phyloP scores from a whole-genome alignment of 106 monocot genomes.

The Apostasia shenzhenica region DNA sequence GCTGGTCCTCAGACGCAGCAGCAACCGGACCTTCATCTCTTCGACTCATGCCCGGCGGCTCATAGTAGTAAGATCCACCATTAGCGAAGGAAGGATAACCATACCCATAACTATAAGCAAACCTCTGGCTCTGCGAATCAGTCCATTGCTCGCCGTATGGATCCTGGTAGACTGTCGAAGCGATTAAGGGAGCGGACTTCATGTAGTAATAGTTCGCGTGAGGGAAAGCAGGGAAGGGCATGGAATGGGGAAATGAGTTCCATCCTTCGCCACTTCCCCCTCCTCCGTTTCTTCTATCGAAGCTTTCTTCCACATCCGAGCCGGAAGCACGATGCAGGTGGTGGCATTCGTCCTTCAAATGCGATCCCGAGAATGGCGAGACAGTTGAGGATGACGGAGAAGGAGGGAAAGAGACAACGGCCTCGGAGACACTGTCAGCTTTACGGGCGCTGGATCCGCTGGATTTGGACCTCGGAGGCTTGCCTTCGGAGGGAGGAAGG shows the following conservation, averaged over 20 bases:
- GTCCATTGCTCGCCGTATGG: conserved; percentile 15
- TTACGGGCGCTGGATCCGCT: not conserved
- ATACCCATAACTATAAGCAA: conserved; percentile 23
- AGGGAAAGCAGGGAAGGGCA: not conserved
- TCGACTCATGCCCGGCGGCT: not conserved
- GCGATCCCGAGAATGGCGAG: conserved; percentile 10
- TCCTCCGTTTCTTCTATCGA: not conserved
- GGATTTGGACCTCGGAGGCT: conserved; percentile 8
- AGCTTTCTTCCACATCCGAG: conserved; percentile 13
- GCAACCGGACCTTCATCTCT: conserved; percentile 3
- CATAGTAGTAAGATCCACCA: conserved; percentile 8
- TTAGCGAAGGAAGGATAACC: conserved; percentile 6
- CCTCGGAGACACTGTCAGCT: conserved; percentile 1
- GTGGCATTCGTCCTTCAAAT: conserved; percentile 11
- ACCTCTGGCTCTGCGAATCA: not conserved
- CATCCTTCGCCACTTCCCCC: not conserved
- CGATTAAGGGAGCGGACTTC: conserved; percentile 38
- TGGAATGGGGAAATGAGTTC: conserved; percentile 6
- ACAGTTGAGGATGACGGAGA: conserved; percentile 5
- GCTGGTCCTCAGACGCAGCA: conserved; percentile 1
- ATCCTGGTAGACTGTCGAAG: conserved; percentile 48
- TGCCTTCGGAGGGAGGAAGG: conserved; percentile 52
- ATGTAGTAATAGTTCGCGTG: conserved; percentile 46
- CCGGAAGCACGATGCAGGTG: conserved; percentile 30
- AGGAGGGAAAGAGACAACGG: not conserved